Evolutionary conservation across 2,329 filamentous ascomycete species (phyloP).

Genomic region (Colletotrichum ledebouriae): DNA sequence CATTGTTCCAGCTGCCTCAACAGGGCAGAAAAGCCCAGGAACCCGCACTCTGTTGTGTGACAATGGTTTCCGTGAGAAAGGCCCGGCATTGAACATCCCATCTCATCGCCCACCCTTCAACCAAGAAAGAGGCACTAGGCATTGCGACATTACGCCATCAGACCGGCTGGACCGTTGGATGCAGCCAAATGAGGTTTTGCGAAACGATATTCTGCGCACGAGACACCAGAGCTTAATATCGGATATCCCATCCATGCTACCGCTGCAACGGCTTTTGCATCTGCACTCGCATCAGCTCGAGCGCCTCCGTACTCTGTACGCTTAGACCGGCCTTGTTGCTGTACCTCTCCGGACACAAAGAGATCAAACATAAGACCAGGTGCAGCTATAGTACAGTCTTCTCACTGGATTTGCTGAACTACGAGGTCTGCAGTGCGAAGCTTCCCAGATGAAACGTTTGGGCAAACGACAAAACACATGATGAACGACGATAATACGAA

Average conservation of each 20-base stretch:
- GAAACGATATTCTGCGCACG: slow-evolving; percentile 8
- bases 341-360: neutral
- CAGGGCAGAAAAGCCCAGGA: slow-evolving; percentile 1
- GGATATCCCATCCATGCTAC: slow-evolving; percentile 15
- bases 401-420: neutral
- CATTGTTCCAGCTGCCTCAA: slow-evolving; percentile 7
- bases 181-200: neutral
- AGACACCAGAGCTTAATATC: slow-evolving; percentile 14
- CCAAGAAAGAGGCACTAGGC: neutral
- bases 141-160: slow-evolving; percentile 19
- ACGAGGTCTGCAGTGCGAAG: slow-evolving; percentile 2
- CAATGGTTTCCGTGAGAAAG: slow-evolving; percentile 3
- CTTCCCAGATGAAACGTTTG: slow-evolving; percentile 6
- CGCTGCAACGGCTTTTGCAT: slow-evolving; percentile 19
- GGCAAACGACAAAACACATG: slow-evolving; percentile 9
- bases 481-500: neutral
- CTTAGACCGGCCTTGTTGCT: neutral
- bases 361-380: slow-evolving; percentile 5
- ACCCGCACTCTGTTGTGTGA: slow-evolving; percentile 21
- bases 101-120: slow-evolving; percentile 7
- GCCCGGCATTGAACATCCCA: slow-evolving; percentile 7
- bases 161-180: slow-evolving; percentile 14
- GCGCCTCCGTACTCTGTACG: neutral
- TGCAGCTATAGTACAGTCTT: slow-evolving; percentile 4
- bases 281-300: slow-evolving; percentile 8